phyloP scores from a whole-genome alignment of 441 rosid genomes.

The Populus trichocarpa region DNA sequence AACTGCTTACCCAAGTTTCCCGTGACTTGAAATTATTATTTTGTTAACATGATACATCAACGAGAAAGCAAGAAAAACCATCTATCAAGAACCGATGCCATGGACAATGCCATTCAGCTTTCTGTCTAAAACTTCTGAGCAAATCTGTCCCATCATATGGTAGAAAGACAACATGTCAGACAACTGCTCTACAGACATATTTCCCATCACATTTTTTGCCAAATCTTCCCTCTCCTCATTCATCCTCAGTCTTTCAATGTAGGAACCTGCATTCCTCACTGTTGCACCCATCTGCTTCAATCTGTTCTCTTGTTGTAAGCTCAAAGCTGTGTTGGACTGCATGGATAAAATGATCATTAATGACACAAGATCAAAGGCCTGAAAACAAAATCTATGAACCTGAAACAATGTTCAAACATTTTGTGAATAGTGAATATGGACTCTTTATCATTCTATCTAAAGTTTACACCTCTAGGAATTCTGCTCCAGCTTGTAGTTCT shows the following conservation, averaged over 20 bases:
- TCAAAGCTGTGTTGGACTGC: slow-evolving; percentile 75
- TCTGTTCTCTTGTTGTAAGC: slow-evolving; percentile 70
- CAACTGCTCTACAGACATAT: slow-evolving; percentile 66
- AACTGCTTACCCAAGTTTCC: neutral
- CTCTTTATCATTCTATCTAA: no score
- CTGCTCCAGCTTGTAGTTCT: slow-evolving; percentile 64
- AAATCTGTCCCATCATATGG: slow-evolving; percentile 71
- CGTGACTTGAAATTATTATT: neutral
- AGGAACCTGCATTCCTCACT: slow-evolving; percentile 70
- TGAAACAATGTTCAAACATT: neutral
- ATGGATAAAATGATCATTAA: neutral
- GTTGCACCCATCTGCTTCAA: slow-evolving; percentile 96
- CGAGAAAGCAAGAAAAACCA: neutral
- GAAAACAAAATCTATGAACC: neutral
- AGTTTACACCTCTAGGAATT: slow-evolving; percentile 60
- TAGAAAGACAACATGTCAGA: slow-evolving; percentile 81
- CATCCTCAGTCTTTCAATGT: slow-evolving; percentile 48
- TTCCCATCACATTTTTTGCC: slow-evolving; percentile 64
- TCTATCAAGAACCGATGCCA: slow-evolving; percentile 15
- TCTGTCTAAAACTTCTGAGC: slow-evolving; percentile 66
- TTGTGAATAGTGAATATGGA: neutral
- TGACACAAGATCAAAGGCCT: neutral
- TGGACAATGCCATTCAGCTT: slow-evolving; percentile 43
- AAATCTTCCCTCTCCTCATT: slow-evolving; percentile 60
- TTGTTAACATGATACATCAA: neutral